A percentile compares a stretch with the other conserved stretches of the same genome.
Conservation (phyloP, 2,329 filamentous ascomycete genomes). For the Aspergillus texensis region DNA sequence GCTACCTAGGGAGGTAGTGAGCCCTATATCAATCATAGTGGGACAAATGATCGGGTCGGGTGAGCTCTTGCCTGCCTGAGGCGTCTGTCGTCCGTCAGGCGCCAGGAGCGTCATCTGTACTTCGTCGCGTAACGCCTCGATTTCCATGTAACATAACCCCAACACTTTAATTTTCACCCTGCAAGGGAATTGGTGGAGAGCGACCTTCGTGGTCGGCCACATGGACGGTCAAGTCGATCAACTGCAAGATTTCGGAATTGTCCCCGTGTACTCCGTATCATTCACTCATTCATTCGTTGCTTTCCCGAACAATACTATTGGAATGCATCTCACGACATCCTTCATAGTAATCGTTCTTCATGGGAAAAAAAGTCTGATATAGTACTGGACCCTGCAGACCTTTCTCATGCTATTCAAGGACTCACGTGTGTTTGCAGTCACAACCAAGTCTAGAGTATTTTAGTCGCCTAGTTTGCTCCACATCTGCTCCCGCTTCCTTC, state of each 20-base stretch:
- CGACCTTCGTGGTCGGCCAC: background rate
- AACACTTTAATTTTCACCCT: background rate
- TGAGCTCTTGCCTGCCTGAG: constrained; percentile 12
- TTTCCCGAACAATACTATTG: background rate
- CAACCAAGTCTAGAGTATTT: constrained; percentile 3
- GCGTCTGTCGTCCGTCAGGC: constrained; percentile 1
- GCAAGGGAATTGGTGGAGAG: background rate
- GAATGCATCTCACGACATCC: background rate
- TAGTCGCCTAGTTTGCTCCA: constrained; percentile 9
- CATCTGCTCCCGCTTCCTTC: background rate
- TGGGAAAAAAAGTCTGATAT: background rate
- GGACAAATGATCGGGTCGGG: constrained; percentile 21
- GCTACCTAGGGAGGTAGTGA: background rate
- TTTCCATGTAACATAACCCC: background rate
- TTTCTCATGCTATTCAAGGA: background rate
- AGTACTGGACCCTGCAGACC: background rate
- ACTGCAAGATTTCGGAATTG: background rate
- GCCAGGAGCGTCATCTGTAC: background rate
- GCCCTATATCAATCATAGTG: background rate
- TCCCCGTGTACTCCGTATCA: background rate
- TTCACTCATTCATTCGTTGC: background rate
- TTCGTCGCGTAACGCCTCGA: background rate
- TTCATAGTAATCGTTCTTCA: background rate
- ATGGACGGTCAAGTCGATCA: constrained; percentile 1
- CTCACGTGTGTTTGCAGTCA: constrained; percentile 3